Conservation (phyloP, 1,284 basidiomycete genomes). For the Cutaneotrichosporon curvatum region DNA sequence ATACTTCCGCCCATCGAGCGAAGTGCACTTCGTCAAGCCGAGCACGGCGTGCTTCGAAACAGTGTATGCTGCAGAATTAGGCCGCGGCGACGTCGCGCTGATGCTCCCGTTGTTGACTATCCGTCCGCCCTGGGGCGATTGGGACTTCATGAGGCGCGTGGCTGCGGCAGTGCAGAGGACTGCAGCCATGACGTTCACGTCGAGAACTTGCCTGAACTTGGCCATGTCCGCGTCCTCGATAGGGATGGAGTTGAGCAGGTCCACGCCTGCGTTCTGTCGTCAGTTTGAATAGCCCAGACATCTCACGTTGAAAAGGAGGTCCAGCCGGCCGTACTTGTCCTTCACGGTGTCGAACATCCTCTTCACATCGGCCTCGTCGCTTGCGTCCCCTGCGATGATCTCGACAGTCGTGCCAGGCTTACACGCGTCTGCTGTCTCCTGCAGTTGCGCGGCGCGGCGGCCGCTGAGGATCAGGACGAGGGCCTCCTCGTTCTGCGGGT, state of each 20-base stretch:
- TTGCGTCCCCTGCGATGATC: constrained; percentile 56
- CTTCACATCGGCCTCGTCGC: constrained; percentile 29
- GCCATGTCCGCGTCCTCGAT: constrained; percentile 61
- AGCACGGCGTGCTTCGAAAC: constrained; percentile 69
- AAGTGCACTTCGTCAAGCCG: constrained; percentile 65
- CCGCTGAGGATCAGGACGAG: constrained; percentile 54
- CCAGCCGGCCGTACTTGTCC: constrained; percentile 59
- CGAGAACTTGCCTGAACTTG: constrained; percentile 58
- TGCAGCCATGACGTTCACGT: constrained; percentile 63
- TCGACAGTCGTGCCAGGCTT: constrained; percentile 45
- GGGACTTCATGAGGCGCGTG: constrained; percentile 62
- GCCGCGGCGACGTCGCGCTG: constrained; percentile 65
- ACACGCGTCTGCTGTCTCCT: constrained; percentile 51
- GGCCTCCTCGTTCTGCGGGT: constrained; percentile 49
- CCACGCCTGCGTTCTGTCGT: constrained; percentile 53
- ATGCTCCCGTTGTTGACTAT: constrained; percentile 81
- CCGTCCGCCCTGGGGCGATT: constrained; percentile 65
- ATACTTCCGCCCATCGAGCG: constrained; percentile 65
- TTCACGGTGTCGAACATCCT: constrained; percentile 56
- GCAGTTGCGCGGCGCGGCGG: constrained; percentile 54
- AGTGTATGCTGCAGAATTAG: constrained; percentile 58
- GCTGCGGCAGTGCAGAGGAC: constrained; percentile 75
- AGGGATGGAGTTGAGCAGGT: constrained; percentile 45
- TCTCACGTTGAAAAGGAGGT: constrained; percentile 71
- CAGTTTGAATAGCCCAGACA: background rate